These are phyloP conservation scores for Lagerstroemia speciosa DNA, from an alignment of 345 rosid species.

Conservation along the genomic window DNA sequence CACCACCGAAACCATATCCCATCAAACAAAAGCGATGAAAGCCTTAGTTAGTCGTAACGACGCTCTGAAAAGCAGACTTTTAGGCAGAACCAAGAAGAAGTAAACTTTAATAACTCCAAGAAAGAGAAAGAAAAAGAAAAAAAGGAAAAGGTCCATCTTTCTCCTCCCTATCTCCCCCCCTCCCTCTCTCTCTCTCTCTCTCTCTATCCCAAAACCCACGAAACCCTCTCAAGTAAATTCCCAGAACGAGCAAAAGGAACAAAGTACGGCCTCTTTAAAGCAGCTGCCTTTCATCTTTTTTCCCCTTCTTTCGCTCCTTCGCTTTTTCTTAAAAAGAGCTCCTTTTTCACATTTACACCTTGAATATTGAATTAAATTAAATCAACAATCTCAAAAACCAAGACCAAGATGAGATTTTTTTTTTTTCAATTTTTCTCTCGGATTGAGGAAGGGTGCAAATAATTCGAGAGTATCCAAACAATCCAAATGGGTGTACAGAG, in stretches of 20 bases:
- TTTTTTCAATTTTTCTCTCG: neutral
- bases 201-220: conserved; percentile 3
- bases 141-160: conserved; percentile 6
- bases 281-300: conserved; percentile 1
- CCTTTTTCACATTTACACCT: neutral
- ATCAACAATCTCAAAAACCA: neutral
- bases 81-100: conserved; percentile 12
- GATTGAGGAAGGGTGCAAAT: neutral
- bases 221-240: conserved; percentile 8
- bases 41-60: neutral
- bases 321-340: conserved; percentile 4
- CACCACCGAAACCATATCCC: conserved; percentile 23
- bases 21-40: conserved; percentile 12
- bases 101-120: conserved; percentile 13
- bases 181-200: neutral
- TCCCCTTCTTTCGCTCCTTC: conserved; percentile 1
- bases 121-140: conserved; percentile 5
- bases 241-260: conserved; percentile 8
- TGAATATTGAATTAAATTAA: neutral
- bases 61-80: conserved; percentile 7
- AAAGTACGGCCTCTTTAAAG: conserved; percentile 1
- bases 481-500: neutral
- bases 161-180: neutral
- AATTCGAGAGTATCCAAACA: neutral
- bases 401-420: too few relatives aligned